A percentile compares a stretch with the other conserved stretches of the same genome.
phyloP scores from a whole-genome alignment of 2,329 filamentous ascomycete species.

The Albifimbria verrucaria region DNA sequence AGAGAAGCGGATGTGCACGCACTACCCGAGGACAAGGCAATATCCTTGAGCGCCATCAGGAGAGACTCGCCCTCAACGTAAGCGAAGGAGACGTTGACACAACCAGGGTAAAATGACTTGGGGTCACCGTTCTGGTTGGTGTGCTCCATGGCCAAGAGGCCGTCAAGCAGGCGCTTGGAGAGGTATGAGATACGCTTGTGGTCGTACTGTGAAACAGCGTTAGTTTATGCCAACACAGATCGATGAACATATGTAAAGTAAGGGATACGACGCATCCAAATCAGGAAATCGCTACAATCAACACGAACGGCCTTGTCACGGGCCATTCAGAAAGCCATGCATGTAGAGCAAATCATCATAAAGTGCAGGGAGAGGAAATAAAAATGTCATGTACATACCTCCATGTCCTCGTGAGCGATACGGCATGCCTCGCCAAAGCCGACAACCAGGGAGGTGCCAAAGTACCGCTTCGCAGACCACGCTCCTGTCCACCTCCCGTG shows the following conservation, averaged over 20 bases:
- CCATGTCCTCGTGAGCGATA: conserved; percentile 84
- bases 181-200: conserved; percentile 77
- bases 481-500: conserved; percentile 91
- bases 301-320: conserved; percentile 56
- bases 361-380: conserved; percentile 14
- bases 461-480: conserved; percentile 91
- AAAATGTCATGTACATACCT: conserved; percentile 57
- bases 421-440: conserved; percentile 96
- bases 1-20: conserved; percentile 96
- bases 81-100: conserved; percentile 96
- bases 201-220: conserved; percentile 69
- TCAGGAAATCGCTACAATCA: conserved; percentile 57
- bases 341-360: conserved; percentile 81
- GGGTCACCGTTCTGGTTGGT: conserved; percentile 86
- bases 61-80: conserved; percentile 98
- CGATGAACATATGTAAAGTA: conserved; percentile 8
- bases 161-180: conserved; percentile 78
- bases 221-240: conserved; percentile 10
- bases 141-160: conserved; percentile 86
- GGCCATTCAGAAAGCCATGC: conserved; percentile 85
- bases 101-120: conserved; percentile 85
- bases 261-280: background rate
- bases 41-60: conserved; percentile 97
- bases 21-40: conserved; percentile 92
- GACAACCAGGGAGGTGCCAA: conserved; percentile 85